A percentile compares a stretch with the other conserved stretches of the same genome.
Conservation (phyloP, 2,329 filamentous ascomycete species). For the Paracoccidioides brasiliensis region DNA sequence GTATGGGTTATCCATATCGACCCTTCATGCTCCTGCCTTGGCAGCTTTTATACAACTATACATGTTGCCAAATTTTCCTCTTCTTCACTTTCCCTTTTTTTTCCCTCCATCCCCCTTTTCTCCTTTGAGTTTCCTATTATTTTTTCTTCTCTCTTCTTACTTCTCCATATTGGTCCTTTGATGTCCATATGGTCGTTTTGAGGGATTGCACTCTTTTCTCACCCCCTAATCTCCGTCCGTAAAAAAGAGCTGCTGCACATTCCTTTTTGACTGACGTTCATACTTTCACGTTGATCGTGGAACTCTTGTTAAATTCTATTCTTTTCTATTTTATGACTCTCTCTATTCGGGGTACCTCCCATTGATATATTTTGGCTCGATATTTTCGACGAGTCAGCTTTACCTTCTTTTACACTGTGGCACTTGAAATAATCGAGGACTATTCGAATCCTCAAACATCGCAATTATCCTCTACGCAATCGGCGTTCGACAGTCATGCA, state of each 20-base stretch:
- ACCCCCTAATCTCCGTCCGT: slow-evolving; percentile 7
- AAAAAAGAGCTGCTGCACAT: neutral
- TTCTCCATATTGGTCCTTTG: slow-evolving; percentile 6
- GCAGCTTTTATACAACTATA: slow-evolving; percentile 6
- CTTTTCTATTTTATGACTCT: neutral
- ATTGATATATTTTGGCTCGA: neutral
- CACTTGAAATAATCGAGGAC: neutral
- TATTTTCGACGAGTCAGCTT: neutral
- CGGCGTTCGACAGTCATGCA: slow-evolving; percentile 3
- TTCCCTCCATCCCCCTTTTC: neutral
- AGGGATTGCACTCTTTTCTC: slow-evolving; percentile 13
- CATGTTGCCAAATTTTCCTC: slow-evolving; percentile 1
- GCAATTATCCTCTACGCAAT: neutral
- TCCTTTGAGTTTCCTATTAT: no score
- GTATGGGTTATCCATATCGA: slow-evolving; percentile 9
- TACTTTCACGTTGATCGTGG: slow-evolving; percentile 15
- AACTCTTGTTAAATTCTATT: neutral
- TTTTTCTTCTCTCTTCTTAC: slow-evolving; percentile 1
- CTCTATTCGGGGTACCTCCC: slow-evolving; percentile 4
- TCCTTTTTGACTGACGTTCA: slow-evolving; percentile 1
- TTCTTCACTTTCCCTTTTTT: slow-evolving; percentile 3
- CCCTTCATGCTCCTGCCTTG: slow-evolving; percentile 5
- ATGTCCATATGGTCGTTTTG: slow-evolving; percentile 6
- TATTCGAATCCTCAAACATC: neutral
- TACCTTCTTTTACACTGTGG: neutral